phyloP scores from a whole-genome alignment of 139 green algal genomes.

The Desmodesmus armatus region DNA sequence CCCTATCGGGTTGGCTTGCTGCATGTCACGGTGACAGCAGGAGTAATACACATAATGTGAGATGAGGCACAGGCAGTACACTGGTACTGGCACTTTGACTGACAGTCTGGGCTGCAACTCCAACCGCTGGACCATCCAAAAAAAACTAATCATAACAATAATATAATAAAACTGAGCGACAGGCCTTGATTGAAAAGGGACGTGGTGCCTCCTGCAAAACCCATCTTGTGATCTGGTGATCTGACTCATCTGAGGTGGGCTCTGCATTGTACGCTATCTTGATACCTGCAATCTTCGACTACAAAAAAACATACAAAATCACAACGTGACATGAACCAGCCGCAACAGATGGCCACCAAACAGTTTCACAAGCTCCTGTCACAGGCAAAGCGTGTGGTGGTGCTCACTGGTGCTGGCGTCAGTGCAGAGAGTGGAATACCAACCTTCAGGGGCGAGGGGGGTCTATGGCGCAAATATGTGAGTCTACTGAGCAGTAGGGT shows the following conservation, averaged over 20 bases:
- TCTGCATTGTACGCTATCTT: background rate
- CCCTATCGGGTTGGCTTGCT: no score
- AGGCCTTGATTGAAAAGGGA: no score
- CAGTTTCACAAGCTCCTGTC: background rate
- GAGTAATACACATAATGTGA: no score
- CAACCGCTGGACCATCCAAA: no score
- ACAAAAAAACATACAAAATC: background rate
- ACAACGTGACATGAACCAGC: background rate
- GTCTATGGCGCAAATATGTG: conserved; percentile 61
- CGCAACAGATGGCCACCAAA: background rate
- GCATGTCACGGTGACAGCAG: no score
- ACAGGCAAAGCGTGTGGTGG: background rate
- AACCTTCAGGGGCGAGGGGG: conserved; percentile 62
- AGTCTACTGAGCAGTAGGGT: background rate
- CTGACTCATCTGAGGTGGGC: no score
- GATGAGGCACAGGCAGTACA: no score
- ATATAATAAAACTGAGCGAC: no score
- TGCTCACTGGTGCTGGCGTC: conserved; percentile 16
- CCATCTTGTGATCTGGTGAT: background rate
- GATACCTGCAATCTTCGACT: background rate
- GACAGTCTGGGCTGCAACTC: no score
- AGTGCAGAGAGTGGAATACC: conserved; percentile 61
- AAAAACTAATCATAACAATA: no score
- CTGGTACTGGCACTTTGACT: no score
- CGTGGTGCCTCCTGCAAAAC: no score